Conservation (phyloP, 2,329 filamentous ascomycete genomes). For the Lachnellula cervina region DNA sequence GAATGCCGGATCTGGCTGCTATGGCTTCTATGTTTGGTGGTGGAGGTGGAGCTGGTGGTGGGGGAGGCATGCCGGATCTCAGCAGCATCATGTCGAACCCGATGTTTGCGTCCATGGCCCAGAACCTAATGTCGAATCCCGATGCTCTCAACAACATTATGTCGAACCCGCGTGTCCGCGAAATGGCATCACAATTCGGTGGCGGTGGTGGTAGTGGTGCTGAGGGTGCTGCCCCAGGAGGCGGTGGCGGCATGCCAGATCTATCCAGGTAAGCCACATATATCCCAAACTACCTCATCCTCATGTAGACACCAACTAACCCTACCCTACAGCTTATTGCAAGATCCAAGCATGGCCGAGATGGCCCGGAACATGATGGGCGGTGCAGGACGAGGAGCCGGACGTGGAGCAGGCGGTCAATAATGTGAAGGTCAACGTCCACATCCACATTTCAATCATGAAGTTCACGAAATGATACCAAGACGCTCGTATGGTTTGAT, state of each 20-base stretch:
- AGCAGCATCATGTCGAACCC: constrained; percentile 90
- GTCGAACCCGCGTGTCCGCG: constrained; percentile 82
- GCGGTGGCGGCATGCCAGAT: constrained; percentile 80
- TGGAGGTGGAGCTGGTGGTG: constrained; percentile 57
- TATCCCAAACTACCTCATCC: too few species aligned
- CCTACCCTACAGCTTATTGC: constrained; percentile 61
- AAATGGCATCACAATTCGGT: constrained; percentile 80
- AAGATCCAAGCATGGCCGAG: constrained; percentile 84
- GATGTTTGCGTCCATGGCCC: constrained; percentile 96
- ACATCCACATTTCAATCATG: neutral
- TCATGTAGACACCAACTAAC: too few species aligned
- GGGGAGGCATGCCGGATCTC: constrained; percentile 83
- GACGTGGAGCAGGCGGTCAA: constrained; percentile 23
- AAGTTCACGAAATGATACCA: neutral
- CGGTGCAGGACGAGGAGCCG: constrained; percentile 32
- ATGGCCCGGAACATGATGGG: constrained; percentile 73
- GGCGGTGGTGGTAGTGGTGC: constrained; percentile 52
- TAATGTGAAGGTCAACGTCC: too few species aligned
- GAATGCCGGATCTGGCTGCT: constrained; percentile 69
- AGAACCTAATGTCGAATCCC: constrained; percentile 96
- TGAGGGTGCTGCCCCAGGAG: constrained; percentile 34
- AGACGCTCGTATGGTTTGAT: neutral
- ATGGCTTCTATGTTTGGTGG: constrained; percentile 71
- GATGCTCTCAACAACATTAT: constrained; percentile 88
- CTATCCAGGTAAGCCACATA: constrained; percentile 41